Conservation (phyloP, 2,329 filamentous ascomycete species). For the Rhinocladiella mackenziei region DNA sequence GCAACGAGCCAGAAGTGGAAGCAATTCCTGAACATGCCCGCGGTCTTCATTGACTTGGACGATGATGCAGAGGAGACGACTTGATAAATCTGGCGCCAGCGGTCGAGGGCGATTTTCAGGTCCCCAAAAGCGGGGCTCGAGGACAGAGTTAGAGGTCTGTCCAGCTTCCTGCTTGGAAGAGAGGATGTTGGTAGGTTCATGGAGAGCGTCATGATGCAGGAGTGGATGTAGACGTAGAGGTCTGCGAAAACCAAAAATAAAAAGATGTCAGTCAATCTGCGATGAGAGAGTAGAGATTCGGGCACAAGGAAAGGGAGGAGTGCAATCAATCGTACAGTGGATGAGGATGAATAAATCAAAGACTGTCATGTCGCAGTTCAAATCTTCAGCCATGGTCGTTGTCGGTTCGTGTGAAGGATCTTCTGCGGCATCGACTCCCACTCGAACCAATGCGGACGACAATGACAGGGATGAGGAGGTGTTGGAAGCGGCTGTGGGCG, state of each 20-base stretch:
- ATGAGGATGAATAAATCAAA: constrained; percentile 44
- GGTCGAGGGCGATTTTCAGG: constrained; percentile 36
- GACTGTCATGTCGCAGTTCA: constrained; percentile 31
- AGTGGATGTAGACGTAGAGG: constrained; percentile 41
- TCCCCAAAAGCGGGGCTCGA: constrained; percentile 12
- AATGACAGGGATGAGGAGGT: constrained; percentile 5
- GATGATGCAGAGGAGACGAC: constrained; percentile 34
- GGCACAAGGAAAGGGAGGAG: not conserved
- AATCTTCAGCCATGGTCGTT: too few species aligned
- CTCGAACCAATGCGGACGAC: too few species aligned
- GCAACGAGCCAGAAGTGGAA: constrained; percentile 45
- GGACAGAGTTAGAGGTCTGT: not conserved
- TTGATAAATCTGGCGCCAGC: constrained; percentile 41
- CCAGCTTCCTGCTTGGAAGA: constrained; percentile 15
- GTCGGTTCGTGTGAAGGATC: too few species aligned
- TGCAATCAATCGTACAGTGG: constrained; percentile 35
- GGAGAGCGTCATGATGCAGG: constrained; percentile 38
- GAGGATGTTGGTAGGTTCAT: constrained; percentile 31
- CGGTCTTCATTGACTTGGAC: constrained; percentile 37
- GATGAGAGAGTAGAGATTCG: not conserved
- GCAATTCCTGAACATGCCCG: constrained; percentile 43
- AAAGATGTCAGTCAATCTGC: constrained; percentile 8
- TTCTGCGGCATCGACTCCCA: not conserved
- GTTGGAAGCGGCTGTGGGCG: too few species aligned
- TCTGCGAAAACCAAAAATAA: constrained; percentile 31